Percentiles rank a stretch among this genome's conserved stretches.
These are phyloP conservation scores for Magnusiomyces tetraspermus DNA, from an alignment of 1,139 yeast genomes.

Conservation along the genomic window DNA sequence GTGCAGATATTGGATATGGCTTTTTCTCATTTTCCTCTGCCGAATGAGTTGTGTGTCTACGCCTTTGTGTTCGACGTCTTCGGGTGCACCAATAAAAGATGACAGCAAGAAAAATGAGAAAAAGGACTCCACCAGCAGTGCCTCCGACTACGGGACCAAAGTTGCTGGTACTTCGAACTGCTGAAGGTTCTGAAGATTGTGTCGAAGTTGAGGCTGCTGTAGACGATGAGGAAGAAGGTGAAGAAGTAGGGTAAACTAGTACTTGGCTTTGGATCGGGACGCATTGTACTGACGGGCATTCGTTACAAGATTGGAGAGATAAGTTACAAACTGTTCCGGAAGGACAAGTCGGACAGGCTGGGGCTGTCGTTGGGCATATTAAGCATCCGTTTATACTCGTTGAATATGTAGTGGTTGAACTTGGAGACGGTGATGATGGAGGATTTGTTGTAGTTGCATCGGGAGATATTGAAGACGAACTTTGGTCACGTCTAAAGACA, in stretches of 20 bases:
- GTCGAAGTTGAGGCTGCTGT: not conserved
- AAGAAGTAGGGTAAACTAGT: not conserved
- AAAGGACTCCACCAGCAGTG: conserved; percentile 10
- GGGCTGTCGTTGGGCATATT: conserved; percentile 10
- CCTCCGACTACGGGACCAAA: conserved; percentile 16
- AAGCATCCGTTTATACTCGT: conserved; percentile 13
- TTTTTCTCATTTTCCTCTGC: not conserved
- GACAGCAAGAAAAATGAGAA: not conserved
- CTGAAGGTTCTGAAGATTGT: too few species aligned
- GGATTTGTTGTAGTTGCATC: not conserved
- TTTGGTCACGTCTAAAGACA: too few species aligned
- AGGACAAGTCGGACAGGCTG: conserved; percentile 13
- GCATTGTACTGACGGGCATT: conserved; percentile 15
- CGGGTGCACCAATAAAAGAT: conserved; percentile 8
- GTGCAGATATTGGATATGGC: not conserved
- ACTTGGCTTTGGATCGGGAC: conserved; percentile 8
- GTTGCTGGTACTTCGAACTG: not conserved
- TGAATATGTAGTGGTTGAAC: not conserved
- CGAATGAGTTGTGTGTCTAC: not conserved
- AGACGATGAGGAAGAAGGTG: conserved; percentile 1
- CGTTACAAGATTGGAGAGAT: conserved; percentile 14
- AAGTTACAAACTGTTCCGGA: conserved; percentile 13
- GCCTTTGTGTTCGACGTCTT: not conserved
- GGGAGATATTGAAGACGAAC: too few species aligned
- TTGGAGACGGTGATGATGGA: not conserved